Base-by-base conservation (phyloP, 1,284 basidiomycete genomes). In the Pseudozyma tsukubaensis region DNA sequence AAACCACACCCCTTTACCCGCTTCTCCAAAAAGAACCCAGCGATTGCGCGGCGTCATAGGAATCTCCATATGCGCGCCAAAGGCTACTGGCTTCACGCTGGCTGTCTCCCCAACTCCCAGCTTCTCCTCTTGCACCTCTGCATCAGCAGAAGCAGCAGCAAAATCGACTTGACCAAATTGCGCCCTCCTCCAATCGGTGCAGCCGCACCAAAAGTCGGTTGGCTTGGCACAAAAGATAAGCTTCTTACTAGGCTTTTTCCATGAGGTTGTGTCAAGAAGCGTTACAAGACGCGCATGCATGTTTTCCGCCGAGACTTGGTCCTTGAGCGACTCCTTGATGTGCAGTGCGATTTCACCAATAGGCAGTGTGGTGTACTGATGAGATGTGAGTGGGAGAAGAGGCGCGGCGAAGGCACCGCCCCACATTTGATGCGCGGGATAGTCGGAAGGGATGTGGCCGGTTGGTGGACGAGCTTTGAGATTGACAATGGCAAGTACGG, bases 21-120 rank as follows among this genome's bases (percentile, higher is more conserved):
- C 42, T n/a, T 68, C 59, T 1, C 65, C 65, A 18, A 68, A 54
- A 5, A 68, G 42, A 0, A 52, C 58, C 65, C 65, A 68, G 5
- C 65, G 43, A 39, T 68, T 61, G 13, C 65, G 18, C 29, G 57
- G 43, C 10, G 59, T 57, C 24, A 54, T 45, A 1, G 54, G 59
- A 12, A 61, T 53, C 45, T 61, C 54, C 65, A 68, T 68, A 21
- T 58, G 44, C 6, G 65, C 37, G 10, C 45, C 44, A 12, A 68
- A 57, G 13, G 59, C 59, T 13, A 54, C 65, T 6, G 65, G 58
- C 11, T 16, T 59, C 32, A 53, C 42, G 24, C 24, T 29, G 24
- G 24, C 24, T 29, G 24, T 29, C 24, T 29, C 24, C 24, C 24
- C 6, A 29, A 29, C 24, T 29, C 6, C 24, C 24, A 29, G 24